phyloP scores from a whole-genome alignment of 129 eudicot species.

The Oenanthe sinensis region DNA sequence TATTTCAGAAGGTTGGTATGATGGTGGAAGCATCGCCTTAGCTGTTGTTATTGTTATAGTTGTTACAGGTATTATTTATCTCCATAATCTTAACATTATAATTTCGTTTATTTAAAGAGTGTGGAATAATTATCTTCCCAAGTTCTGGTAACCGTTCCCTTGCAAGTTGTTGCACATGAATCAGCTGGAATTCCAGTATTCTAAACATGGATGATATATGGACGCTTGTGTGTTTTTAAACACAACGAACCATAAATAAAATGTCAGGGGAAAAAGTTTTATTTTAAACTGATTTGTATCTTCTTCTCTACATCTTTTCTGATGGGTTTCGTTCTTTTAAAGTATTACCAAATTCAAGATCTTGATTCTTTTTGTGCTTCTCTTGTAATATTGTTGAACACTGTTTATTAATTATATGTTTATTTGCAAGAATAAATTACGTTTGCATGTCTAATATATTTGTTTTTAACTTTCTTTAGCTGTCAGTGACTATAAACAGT shows the following conservation, averaged over 20 bases:
- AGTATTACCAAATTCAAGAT: neutral
- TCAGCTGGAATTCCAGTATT: neutral
- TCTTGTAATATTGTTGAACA: neutral
- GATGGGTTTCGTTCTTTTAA: neutral
- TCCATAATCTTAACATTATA: neutral
- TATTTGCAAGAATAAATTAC: neutral
- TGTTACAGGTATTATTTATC: slow-evolving; percentile 9
- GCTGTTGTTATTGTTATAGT: slow-evolving; percentile 10
- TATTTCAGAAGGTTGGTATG: slow-evolving; percentile 12
- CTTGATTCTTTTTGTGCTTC: neutral
- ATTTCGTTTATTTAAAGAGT: neutral
- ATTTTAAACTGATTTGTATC: neutral
- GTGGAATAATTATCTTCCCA: neutral
- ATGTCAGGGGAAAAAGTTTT: neutral
- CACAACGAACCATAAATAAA: neutral
- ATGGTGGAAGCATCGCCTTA: slow-evolving; percentile 18
- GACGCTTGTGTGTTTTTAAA: neutral
- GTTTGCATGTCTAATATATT: neutral
- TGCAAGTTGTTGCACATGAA: neutral
- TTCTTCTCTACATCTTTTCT: neutral
- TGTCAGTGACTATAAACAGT: slow-evolving; percentile 7
- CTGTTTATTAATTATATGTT: neutral
- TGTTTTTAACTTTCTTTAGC: neutral
- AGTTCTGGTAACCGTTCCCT: neutral
- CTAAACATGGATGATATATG: neutral